phyloP scores from a whole-genome alignment of 2,329 filamentous ascomycete genomes.

The Cordyceps fumosorosea region DNA sequence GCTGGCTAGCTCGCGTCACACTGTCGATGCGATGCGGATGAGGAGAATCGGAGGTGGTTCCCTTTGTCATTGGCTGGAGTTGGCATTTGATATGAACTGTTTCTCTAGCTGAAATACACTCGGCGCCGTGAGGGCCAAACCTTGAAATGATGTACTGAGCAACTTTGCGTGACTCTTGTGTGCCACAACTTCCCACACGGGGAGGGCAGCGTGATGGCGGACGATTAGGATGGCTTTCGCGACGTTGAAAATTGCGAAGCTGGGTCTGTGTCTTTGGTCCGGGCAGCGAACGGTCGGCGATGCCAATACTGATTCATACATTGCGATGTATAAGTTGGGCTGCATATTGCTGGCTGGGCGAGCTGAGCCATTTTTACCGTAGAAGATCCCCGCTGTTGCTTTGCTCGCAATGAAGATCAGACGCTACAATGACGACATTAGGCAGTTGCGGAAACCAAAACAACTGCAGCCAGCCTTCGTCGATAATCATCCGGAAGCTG shows the following conservation, averaged over 20 bases:
- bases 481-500: conserved; percentile 8
- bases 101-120: conserved; percentile 11
- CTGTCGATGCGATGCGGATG: conserved; percentile 4
- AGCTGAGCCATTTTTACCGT: not conserved
- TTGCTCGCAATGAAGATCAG: not conserved
- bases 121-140: not conserved
- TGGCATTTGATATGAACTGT: conserved; percentile 16
- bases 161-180: not conserved
- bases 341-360: not conserved
- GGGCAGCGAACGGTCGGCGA: no score
- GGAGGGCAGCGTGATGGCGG: not conserved
- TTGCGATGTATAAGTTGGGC: not conserved
- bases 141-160: not conserved
- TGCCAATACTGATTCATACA: no score
- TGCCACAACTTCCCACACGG: not conserved
- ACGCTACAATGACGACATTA: not conserved
- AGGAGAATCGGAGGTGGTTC: conserved; percentile 12
- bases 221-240: not conserved
- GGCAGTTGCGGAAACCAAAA: not conserved
- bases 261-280: not conserved
- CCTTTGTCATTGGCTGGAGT: conserved; percentile 17
- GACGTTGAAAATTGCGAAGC: not conserved
- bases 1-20: not conserved
- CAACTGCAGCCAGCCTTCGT: not conserved
- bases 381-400: not conserved